Percentiles rank a stretch among this genome's conserved stretches.
These are phyloP conservation scores for Luvunga scandens DNA, from an alignment of 345 rosid species.

Conservation along the genomic window DNA sequence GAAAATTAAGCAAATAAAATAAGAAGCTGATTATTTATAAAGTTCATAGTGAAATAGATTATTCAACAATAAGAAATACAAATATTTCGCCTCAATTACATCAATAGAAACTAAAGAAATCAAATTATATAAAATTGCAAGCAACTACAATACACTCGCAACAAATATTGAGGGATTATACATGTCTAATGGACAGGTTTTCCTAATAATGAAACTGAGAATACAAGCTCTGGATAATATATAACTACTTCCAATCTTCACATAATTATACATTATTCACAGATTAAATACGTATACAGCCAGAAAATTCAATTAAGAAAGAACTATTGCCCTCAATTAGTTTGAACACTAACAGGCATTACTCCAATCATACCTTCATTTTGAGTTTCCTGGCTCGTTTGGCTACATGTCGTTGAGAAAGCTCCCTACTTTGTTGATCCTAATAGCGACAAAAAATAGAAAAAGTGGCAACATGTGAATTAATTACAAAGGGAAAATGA, in stretches of 20 bases:
- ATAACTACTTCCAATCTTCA: not conserved
- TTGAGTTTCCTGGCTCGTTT: slow-evolving; percentile 92
- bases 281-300: not conserved
- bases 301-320: not conserved
- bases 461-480: not conserved
- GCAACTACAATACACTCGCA: not conserved
- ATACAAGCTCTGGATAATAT: not conserved
- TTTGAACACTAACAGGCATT: not conserved
- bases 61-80: not conserved
- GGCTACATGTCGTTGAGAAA: slow-evolving; percentile 84
- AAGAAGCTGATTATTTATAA: not conserved
- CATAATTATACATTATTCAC: not conserved
- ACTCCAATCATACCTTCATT: slow-evolving; percentile 58
- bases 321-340: not conserved
- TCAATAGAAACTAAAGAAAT: not conserved
- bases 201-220: not conserved
- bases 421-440: slow-evolving; percentile 99
- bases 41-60: not conserved
- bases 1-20: slow-evolving; percentile 24
- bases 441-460: slow-evolving; percentile 21
- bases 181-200: not conserved
- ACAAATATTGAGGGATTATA: not conserved
- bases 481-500: not conserved
- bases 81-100: not conserved
- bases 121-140: not conserved